Evolutionary conservation across 2,329 filamentous ascomycete species (phyloP).

Genomic region (Aspergillus ochraceus): DNA sequence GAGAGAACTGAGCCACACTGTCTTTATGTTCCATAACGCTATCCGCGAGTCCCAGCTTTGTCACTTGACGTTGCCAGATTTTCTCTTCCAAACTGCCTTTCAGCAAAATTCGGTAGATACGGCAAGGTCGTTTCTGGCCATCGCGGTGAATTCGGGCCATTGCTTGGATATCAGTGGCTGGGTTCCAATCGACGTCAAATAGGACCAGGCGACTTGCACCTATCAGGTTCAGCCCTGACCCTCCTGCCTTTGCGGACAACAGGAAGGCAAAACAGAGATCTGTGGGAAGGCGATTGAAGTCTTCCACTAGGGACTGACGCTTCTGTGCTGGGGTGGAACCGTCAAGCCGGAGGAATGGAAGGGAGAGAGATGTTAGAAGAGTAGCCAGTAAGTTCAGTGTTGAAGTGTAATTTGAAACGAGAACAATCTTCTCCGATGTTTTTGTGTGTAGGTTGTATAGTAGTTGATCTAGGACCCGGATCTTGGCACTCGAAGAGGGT

Average conservation of each 20-base stretch:
- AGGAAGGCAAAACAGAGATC: constrained; percentile 66
- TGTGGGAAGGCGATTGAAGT: constrained; percentile 63
- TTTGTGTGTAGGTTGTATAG: constrained; percentile 60
- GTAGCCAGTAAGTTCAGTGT: constrained; percentile 67
- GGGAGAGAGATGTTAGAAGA: constrained; percentile 60
- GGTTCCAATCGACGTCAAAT: constrained; percentile 77
- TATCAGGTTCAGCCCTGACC: constrained; percentile 68
- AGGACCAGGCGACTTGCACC: constrained; percentile 69
- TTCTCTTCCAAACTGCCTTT: constrained; percentile 72
- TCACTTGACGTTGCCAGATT: constrained; percentile 72
- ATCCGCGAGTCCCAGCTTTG: constrained; percentile 69
- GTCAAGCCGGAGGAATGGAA: constrained; percentile 67
- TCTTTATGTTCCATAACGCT: constrained; percentile 69
- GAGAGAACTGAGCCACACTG: constrained; percentile 60
- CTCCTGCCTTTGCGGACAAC: constrained; percentile 71
- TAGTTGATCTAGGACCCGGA: constrained; percentile 66
- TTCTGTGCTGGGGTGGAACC: constrained; percentile 64
- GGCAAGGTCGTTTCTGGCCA: constrained; percentile 66
- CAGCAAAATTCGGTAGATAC: constrained; percentile 68
- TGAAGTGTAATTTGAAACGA: constrained; percentile 75
- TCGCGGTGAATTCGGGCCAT: constrained; percentile 75
- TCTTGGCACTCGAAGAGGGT: constrained; percentile 62
- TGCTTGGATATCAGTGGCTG: constrained; percentile 69
- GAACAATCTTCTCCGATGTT: constrained; percentile 69
- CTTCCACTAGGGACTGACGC: constrained; percentile 67